Evolutionary conservation across 495 filamentous ascomycete species (phyloP), one percentile per base, ranked within the genome.

Genomic region (Xylaria cubensis): DNA sequence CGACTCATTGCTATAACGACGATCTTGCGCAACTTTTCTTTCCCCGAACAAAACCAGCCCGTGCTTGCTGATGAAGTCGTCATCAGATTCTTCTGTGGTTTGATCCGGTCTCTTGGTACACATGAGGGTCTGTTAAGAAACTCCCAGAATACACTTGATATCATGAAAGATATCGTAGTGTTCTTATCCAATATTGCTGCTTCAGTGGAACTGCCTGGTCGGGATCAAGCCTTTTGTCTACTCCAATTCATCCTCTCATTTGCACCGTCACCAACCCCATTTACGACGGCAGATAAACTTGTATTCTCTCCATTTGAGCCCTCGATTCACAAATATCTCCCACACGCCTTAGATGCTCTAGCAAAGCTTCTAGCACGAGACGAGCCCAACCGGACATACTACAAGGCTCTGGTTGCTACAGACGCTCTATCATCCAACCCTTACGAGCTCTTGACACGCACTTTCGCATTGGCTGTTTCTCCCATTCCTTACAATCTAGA

Each of bases 151-250:
- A 95, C 92, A 5, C 81, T 97, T 76, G 95, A 99, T 79, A 93
- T 99, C 75, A 97, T 97, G 92, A 99, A 99, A 80, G 96, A 99
- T 80, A 85, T 94, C 17, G 89, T 98, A 69, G 92, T 91, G 53
- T 92, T 94, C 67, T 84, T 99, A 48, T 96, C 94, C 70, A 98
- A 99, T 78, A 86, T 95, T 67, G 88, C 94, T 21, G 89, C 94
- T 69, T 85, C 88, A 26, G 89, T 99, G 67, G 90, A 93, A 75
- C 83, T 99, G 39, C 92, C 96, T 19, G 92, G 91, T 34, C 92
- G 93, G 74, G 95, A 98, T 72, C 95, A 99, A 76, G 94, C 95
- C 0, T 84, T 92, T 56, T 93, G 91, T 79, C 85, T 98, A 19
- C 86, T 99, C 41, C 91, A 97, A 77, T 95, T 99, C 81, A 86